These are phyloP conservation scores for Blastosporella zonata DNA, from an alignment of 1,284 basidiomycete genomes.

Conservation along the genomic window DNA sequence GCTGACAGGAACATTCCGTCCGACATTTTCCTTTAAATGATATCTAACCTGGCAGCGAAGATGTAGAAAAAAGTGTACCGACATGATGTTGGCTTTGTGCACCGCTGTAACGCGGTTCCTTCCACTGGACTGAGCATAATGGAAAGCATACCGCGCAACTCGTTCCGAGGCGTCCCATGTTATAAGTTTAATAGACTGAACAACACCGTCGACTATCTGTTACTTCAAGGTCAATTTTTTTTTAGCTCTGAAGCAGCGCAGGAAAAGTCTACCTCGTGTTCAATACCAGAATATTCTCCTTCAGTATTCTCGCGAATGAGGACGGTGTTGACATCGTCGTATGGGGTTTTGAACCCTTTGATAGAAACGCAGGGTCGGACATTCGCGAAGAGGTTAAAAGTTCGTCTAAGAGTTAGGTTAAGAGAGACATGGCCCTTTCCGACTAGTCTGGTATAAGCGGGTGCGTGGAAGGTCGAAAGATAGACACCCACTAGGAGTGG, in stretches of 20 bases:
- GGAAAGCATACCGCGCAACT: slow-evolving; percentile 97
- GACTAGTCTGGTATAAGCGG: slow-evolving; percentile 49
- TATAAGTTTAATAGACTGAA: slow-evolving; percentile 99
- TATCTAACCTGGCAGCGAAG: background rate
- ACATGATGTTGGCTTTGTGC: slow-evolving; percentile 99
- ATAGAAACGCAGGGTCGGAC: slow-evolving; percentile 97
- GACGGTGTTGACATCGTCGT: slow-evolving; percentile 97
- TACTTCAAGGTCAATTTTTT: slow-evolving; percentile 2
- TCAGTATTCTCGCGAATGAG: slow-evolving; percentile 99
- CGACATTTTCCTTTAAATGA: slow-evolving; percentile 85
- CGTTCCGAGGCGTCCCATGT: slow-evolving; percentile 99
- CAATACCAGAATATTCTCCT: slow-evolving; percentile 99
- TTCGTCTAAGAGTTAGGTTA: slow-evolving; percentile 94
- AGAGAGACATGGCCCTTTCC: slow-evolving; percentile 99
- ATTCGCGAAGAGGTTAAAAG: slow-evolving; percentile 98
- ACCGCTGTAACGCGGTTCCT: slow-evolving; percentile 96
- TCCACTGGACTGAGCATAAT: slow-evolving; percentile 89
- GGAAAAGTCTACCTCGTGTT: slow-evolving; percentile 77
- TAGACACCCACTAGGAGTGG: slow-evolving; percentile 76
- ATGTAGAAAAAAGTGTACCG: slow-evolving; percentile 24
- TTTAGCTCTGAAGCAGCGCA: background rate
- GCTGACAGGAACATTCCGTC: slow-evolving; percentile 99
- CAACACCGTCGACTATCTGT: slow-evolving; percentile 93
- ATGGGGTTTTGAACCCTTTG: slow-evolving; percentile 96
- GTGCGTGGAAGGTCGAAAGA: slow-evolving; percentile 10